Percentiles rank a stretch among this genome's conserved stretches.
Evolutionary conservation across 2,329 filamentous ascomycete genomes (phyloP).

Genomic region (Trichoderma afroharzianum): DNA sequence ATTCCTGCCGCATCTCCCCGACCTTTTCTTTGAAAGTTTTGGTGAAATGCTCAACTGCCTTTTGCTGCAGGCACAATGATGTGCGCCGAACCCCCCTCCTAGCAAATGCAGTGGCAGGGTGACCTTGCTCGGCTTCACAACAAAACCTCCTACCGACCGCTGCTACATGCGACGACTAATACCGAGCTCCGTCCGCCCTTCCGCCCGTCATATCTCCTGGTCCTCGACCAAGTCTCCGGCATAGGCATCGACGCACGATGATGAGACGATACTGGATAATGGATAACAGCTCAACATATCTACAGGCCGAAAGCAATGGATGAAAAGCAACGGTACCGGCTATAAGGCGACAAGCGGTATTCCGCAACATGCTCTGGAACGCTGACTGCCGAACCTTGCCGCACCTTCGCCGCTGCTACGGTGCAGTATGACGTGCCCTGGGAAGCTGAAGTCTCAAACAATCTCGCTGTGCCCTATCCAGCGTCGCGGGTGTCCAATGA

Average conservation of each 20-base stretch:
- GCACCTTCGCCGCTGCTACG: conserved; percentile 3
- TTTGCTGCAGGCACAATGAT: neutral
- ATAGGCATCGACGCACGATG: neutral
- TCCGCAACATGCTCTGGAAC: neutral
- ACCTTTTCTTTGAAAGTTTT: conserved; percentile 3
- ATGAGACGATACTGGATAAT: neutral
- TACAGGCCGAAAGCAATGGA: neutral
- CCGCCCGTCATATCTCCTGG: neutral
- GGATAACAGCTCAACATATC: neutral
- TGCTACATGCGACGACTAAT: neutral
- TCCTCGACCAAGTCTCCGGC: neutral
- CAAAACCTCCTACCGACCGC: neutral
- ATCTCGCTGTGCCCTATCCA: conserved; percentile 9
- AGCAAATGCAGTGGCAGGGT: conserved; percentile 12
- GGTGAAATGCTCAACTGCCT: neutral
- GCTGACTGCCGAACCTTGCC: conserved; percentile 7
- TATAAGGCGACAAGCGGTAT: neutral
- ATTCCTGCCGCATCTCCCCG: conserved; percentile 1
- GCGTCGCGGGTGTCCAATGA: conserved; percentile 14
- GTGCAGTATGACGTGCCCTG: conserved; percentile 12
- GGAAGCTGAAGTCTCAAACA: conserved; percentile 3
- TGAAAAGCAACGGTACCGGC: neutral
- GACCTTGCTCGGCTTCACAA: conserved; percentile 8
- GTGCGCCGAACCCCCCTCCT: neutral
- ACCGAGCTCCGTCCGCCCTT: conserved; percentile 8